phyloP scores from a whole-genome alignment of 768 basidiomycete species.

The Psilocybe tampanensis region DNA sequence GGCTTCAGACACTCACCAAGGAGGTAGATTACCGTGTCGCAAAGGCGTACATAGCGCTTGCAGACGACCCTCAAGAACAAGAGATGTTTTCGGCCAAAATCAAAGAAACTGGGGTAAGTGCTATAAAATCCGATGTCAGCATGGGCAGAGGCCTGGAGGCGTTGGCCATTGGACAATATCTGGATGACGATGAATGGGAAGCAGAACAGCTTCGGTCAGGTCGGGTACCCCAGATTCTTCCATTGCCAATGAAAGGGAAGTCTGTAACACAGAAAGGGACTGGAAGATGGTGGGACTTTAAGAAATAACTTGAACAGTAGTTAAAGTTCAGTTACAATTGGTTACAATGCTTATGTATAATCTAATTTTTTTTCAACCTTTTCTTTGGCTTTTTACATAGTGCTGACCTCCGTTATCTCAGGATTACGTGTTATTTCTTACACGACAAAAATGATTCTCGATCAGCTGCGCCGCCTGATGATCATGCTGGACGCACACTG shows the following conservation, averaged over 20 bases:
- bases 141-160: constrained; percentile 36
- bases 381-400: too few species aligned
- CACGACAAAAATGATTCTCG: too few species aligned
- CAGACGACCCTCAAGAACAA: constrained; percentile 43
- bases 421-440: too few species aligned
- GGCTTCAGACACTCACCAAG: constrained; percentile 66
- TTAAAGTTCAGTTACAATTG: too few species aligned
- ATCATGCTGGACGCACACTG: too few species aligned
- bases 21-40: constrained; percentile 70
- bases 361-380: too few species aligned
- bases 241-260: constrained; percentile 8
- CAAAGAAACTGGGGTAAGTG: constrained; percentile 27
- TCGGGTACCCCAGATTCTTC: constrained; percentile 19
- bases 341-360: too few species aligned
- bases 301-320: neutral
- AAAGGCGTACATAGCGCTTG: constrained; percentile 70
- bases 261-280: neutral
- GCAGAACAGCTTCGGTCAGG: constrained; percentile 33
- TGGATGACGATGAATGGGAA: constrained; percentile 78
- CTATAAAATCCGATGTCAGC: neutral
- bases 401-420: too few species aligned
- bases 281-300: neutral
- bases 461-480: too few species aligned
- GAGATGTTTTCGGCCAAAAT: constrained; percentile 30
- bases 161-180: constrained; percentile 57